Base-by-base conservation (phyloP, 1,139 yeast genomes). In the Pneumocystis wakefieldiae region DNA sequence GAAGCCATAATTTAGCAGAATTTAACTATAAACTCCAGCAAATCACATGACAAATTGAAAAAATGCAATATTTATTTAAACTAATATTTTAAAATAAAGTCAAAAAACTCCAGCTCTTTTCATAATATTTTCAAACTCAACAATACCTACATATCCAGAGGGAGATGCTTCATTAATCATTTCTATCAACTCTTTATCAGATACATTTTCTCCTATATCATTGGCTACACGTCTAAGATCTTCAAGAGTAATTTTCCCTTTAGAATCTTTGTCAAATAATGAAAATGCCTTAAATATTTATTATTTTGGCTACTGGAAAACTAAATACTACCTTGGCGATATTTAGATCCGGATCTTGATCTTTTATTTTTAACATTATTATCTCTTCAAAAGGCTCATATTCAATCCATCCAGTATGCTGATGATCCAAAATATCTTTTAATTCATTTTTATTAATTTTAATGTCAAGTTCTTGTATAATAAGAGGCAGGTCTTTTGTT, bases 161-260 rank as follows among this genome's bases (percentile, higher is more conserved):
- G 60, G 38, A n/a, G 64, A 63, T 2, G 66, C 66, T 41, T 62
- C 60, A 48, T 62, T 64, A 48, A 65, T 64, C 66, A 65, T 65
- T 32, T 61, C 63, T 37, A 37, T 28, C n/a, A 65, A 41, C 7
- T 65, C 65, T 12, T 63, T 48, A 14, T 63, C 63, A 8, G 63
- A 57, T 39, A 62, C 15, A 41, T 62, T 57, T 59, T 65, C 66
- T 6, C 65, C 65, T 32, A 65, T 60, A n/a, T 59, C 59, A 28
- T 60, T 38, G 19, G 65, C 65, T 17, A 64, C 61, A 10, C 66
- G 61, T 36, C 62, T 35, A 5, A 65, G 60, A 37, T 65, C 66
- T 17, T 62, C 64, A n/a, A 65, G 32, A n/a, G 63, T 64, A 41
- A 65, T 65, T 29, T 58, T 48, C 7, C 66, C 66, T n/a, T 64